Evolutionary conservation across 345 rosid species (phyloP).

Genomic region (Corchorus capsularis): DNA sequence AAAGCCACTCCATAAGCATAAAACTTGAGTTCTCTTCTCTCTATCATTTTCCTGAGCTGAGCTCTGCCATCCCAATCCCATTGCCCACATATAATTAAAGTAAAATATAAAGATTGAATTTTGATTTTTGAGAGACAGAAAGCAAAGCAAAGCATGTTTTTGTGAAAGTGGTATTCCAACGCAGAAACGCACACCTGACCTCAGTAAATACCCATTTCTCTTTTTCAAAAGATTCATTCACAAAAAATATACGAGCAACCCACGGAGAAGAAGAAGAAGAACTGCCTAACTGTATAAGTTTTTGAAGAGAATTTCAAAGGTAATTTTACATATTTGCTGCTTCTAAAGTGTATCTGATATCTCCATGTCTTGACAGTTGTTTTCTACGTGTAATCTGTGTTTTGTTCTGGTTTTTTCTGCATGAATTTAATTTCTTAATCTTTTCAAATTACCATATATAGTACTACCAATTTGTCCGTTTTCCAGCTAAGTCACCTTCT

Average conservation of each 20-base stretch:
- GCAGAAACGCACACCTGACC: slow-evolving; percentile 33
- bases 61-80: neutral
- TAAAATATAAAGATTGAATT: neutral
- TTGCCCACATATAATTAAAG: neutral
- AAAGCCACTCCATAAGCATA: neutral
- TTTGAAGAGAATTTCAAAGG: neutral
- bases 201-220: neutral
- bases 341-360: neutral
- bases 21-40: neutral
- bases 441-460: neutral
- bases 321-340: neutral
- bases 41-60: neutral
- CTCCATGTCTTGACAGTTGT: neutral
- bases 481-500: neutral
- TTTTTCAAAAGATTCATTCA: slow-evolving; percentile 14
- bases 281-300: neutral
- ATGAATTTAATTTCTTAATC: neutral
- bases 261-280: slow-evolving; percentile 15
- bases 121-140: neutral
- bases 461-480: slow-evolving; percentile 1
- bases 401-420: neutral
- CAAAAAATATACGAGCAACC: neutral
- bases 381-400: neutral
- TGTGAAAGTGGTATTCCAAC: slow-evolving; percentile 49
- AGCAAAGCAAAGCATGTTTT: slow-evolving; percentile 6